Evolutionary conservation across 148 eudicot genomes (phyloP), one percentile per base, ranked within the genome.

Genomic region (Arbutus unedo): DNA sequence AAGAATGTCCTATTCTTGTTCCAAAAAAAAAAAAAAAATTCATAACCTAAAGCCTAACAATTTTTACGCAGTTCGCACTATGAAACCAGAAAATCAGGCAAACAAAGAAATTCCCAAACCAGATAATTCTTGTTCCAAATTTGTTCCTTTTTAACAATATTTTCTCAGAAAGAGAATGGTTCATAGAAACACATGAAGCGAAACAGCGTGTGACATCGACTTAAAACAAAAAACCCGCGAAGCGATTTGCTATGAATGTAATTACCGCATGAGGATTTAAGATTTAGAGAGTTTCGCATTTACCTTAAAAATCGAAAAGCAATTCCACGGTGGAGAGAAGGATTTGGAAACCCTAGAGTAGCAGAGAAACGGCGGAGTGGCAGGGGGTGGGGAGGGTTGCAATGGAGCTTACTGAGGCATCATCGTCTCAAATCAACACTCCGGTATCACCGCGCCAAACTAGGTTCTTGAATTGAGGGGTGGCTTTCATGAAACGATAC

Each of bases 291-390:
- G n/a, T 18, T 54, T 21, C 4, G 1, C 18, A 31, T 68, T 51
- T 50, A 80, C 82, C 82, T 38, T 43, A 6, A 21, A 6, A 23
- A 16, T 4, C 3, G 71, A 14, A 54, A 13, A 54, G 13, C 21
- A 47, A 53, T 80, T 16, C 13, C 5, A 8, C 60, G 14, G 48
- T 16, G 50, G 13, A 79, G 8, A 8, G 68, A 57, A 43, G 15
- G 68, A 43, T 3, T 2, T 79, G 23, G 73, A 49, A 62, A 79
- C 74, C 82, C 82, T 79, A 66, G 82, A 64, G 59, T 15, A 14
- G 44, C 74, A 23, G 25, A 80, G 74, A 68, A 43, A 13, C 6
- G 11, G 48, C 45, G 56, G 77, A 62, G 68, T 8, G 31, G 5
- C 25, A 10, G 15, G 59, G 21, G 74, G 0, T 31, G 38, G 38